phyloP scores from a whole-genome alignment of 305 asterid species.

The Plantago rigida region DNA sequence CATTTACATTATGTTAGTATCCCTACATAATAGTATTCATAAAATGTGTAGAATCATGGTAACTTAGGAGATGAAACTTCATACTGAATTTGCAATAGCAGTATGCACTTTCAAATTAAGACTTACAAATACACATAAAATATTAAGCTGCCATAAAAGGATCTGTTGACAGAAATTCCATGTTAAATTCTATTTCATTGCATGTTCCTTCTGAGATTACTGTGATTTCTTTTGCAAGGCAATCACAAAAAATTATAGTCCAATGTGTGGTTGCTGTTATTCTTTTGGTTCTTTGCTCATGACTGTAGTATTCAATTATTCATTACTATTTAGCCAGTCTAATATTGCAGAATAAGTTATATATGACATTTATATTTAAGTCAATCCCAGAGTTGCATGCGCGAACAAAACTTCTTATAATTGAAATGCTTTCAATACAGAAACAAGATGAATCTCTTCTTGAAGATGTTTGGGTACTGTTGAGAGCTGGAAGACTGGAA shows the following conservation, averaged over 20 bases:
- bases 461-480: constrained; percentile 88
- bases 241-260: too few species aligned
- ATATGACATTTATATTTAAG: background rate
- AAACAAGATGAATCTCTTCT: constrained; percentile 93
- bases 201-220: too few species aligned
- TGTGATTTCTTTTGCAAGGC: background rate
- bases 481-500: constrained; percentile 89
- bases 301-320: constrained; percentile 5
- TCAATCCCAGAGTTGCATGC: background rate
- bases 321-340: constrained; percentile 1
- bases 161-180: too few species aligned
- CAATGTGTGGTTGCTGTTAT: background rate
- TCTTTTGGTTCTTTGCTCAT: constrained; percentile 8
- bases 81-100: background rate
- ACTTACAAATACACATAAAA: background rate
- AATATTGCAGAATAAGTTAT: background rate
- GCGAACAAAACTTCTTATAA: background rate
- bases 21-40: too few species aligned
- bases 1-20: too few species aligned
- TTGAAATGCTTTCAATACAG: constrained; percentile 32
- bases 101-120: background rate
- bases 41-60: background rate
- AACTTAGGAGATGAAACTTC: background rate
- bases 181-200: too few species aligned
- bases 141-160: background rate